phyloP scores from a whole-genome alignment of 768 basidiomycete species.

The Phylloporus sp. region DNA sequence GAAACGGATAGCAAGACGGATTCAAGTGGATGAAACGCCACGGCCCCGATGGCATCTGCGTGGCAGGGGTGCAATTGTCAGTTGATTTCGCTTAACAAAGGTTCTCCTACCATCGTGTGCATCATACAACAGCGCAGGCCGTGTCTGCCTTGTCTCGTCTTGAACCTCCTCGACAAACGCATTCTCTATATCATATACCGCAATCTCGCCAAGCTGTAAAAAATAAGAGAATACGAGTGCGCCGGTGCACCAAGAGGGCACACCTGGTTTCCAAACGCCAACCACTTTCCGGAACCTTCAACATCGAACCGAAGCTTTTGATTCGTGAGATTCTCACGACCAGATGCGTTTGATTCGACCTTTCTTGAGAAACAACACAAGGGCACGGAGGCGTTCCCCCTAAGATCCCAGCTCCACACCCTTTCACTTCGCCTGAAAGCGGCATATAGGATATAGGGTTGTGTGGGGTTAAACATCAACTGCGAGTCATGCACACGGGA shows the following conservation, averaged over 20 bases:
- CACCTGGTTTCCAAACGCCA: constrained; percentile 70
- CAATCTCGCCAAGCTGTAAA: constrained; percentile 53
- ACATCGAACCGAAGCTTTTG: constrained; percentile 79
- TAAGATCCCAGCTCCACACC: constrained; percentile 79
- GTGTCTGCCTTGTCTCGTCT: constrained; percentile 9
- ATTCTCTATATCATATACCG: constrained; percentile 50
- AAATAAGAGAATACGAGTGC: background rate
- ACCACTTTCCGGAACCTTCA: constrained; percentile 59
- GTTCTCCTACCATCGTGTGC: constrained; percentile 56
- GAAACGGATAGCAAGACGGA: constrained; percentile 61
- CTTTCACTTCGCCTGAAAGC: constrained; percentile 60
- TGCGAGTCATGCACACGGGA: constrained; percentile 21
- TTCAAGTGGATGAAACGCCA: constrained; percentile 65
- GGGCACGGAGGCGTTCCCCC: constrained; percentile 48
- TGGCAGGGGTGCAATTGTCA: background rate
- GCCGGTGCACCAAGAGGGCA: constrained; percentile 11
- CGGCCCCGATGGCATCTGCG: constrained; percentile 70
- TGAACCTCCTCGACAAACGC: constrained; percentile 7
- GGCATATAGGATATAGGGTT: constrained; percentile 72
- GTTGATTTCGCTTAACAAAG: background rate
- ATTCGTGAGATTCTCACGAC: constrained; percentile 46
- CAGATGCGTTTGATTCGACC: background rate
- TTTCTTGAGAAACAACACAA: constrained; percentile 32
- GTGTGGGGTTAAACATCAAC: constrained; percentile 74
- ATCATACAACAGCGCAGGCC: constrained; percentile 37